Evolutionary conservation across 208 protist species (phyloP), one percentile per base, ranked within the genome.

Genomic region (Leishmania lainsoni): DNA sequence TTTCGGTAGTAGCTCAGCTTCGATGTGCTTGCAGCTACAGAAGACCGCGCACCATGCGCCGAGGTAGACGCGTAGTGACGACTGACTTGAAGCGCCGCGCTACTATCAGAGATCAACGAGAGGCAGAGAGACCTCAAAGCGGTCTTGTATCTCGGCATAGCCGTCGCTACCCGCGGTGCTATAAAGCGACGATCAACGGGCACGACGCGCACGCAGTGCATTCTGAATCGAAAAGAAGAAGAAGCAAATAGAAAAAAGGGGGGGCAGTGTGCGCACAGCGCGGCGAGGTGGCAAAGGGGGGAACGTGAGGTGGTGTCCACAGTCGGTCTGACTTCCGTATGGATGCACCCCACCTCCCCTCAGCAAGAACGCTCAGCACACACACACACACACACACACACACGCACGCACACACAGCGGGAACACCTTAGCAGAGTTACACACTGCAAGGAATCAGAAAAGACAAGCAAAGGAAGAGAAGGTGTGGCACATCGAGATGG

Each of bases 1-100:
- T 85, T 87, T 32, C 84, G 83, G 81, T 98, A 97, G 79, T 87
- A 85, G 76, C 90, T 94, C 63, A 86, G 84, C 42, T 80, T 35
- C 20, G 78, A 70, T 17, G 77, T 48, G 9, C 72, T 32, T 26
- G 70, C 65, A 45, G 73, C 51, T 4, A 82, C 73, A 2, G 81
- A 48, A 35, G 89, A 81, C 17, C 69, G 45, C 45, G 69, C 42
- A 54, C 69, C 69, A 26, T 73, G 69, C 42, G 42, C 69, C 69
- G 69, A 73, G 69, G 80, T 63, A 22, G 83, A 85, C 32, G 77
- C 68, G 29, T 71, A 69, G 59, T 78, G 80, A 17, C 22, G 68
- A 39, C 56, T 56, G 8, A 45, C 63, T 71, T 80, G 80, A 42
- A 87, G 29, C n/a, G 76, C 49, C 29, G 68, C 20, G 10, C 80